A percentile compares a stretch with the other conserved stretches of the same genome.
phyloP scores from a whole-genome alignment of 306 rosid species.

The Cicer judaicum region DNA sequence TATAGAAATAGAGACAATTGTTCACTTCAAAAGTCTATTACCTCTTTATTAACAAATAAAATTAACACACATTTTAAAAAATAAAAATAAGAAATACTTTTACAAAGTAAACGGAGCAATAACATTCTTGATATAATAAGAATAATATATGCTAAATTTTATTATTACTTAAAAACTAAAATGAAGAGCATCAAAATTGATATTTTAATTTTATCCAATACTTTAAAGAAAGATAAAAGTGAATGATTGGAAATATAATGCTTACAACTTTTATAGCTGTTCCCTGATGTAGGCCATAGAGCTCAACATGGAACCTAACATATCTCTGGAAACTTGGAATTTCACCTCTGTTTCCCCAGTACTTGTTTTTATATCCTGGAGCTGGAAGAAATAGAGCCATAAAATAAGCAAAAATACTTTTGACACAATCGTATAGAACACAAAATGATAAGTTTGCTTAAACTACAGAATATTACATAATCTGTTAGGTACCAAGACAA shows the following conservation, averaged over 20 bases:
- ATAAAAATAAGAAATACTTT: too few relatives aligned
- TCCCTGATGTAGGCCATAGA: slow-evolving; percentile 73
- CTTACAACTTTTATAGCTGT: slow-evolving; percentile 77
- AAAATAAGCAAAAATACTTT: slow-evolving; percentile 24
- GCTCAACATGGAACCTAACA: slow-evolving; percentile 72
- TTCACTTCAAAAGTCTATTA: too few relatives aligned
- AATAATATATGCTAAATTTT: too few relatives aligned
- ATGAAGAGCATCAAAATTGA: neutral
- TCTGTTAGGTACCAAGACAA: neutral
- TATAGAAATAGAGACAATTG: too few relatives aligned
- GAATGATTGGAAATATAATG: slow-evolving; percentile 39
- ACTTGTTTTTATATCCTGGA: slow-evolving; percentile 74
- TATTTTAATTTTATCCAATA: neutral
- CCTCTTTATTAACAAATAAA: too few relatives aligned
- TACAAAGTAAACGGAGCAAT: too few relatives aligned
- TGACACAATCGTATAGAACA: neutral
- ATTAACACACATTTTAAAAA: too few relatives aligned
- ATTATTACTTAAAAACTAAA: neutral
- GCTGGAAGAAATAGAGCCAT: slow-evolving; percentile 55
- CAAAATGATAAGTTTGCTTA: neutral
- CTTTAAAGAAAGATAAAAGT: slow-evolving; percentile 28
- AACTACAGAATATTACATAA: slow-evolving; percentile 20
- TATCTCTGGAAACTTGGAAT: slow-evolving; percentile 80
- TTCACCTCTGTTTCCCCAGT: slow-evolving; percentile 77
- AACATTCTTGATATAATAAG: neutral